Evolutionary conservation across 2,329 filamentous ascomycete species (phyloP).

Genomic region (Curvularia sp.): DNA sequence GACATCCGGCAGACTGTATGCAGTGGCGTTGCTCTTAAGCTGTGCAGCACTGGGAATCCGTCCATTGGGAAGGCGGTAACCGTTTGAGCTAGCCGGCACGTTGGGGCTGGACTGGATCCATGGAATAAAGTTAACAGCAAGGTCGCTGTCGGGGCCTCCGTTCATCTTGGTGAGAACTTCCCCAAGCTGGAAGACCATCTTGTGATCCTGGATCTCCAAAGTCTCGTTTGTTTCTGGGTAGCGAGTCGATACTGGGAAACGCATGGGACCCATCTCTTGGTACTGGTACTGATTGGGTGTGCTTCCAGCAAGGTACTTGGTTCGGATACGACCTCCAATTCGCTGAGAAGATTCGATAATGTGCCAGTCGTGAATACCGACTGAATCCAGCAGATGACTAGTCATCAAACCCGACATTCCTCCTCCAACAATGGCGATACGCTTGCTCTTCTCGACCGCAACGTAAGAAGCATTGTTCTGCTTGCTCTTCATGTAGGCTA

Average conservation of each 20-base stretch:
- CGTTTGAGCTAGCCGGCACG: constrained; percentile 54
- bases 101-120: constrained; percentile 67
- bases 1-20: constrained; percentile 24
- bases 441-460: constrained; percentile 62
- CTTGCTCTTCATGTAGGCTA: constrained; percentile 63
- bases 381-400: constrained; percentile 54
- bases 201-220: constrained; percentile 66
- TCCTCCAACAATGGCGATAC: constrained; percentile 68
- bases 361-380: constrained; percentile 66
- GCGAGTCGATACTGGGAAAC: constrained; percentile 62
- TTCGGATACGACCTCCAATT: constrained; percentile 69
- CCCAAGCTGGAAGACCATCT: constrained; percentile 69
- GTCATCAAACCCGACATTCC: constrained; percentile 72
- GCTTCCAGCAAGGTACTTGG: constrained; percentile 66
- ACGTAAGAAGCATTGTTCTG: constrained; percentile 62
- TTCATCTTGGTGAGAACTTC: constrained; percentile 67
- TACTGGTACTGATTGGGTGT: constrained; percentile 69
- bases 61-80: constrained; percentile 44
- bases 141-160: constrained; percentile 52
- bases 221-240: constrained; percentile 63
- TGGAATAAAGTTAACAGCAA: constrained; percentile 66
- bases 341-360: constrained; percentile 68
- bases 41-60: constrained; percentile 44
- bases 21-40: constrained; percentile 36
- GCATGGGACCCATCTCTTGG: constrained; percentile 72